A percentile compares a stretch with the other conserved stretches of the same genome.
These are phyloP conservation scores for Ascochyta clinopodiicola DNA, from an alignment of 2,329 filamentous ascomycete species.

Conservation along the genomic window DNA sequence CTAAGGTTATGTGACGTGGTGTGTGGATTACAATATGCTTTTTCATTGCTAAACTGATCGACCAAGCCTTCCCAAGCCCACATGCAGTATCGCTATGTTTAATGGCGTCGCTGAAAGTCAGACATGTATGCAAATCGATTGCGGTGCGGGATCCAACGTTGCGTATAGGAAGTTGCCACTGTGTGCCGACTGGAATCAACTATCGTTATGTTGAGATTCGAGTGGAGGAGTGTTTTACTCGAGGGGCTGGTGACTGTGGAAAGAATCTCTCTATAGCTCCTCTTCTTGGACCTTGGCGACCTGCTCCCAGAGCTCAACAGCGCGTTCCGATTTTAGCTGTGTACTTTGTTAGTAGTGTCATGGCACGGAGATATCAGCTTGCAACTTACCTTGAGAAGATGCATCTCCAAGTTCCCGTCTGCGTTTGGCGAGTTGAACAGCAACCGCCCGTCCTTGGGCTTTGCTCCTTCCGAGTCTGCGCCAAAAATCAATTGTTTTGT, in stretches of 20 bases:
- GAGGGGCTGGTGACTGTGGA: background rate
- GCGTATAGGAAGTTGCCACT: background rate
- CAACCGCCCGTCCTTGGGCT: constrained; percentile 74
- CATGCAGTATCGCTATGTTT: constrained; percentile 3
- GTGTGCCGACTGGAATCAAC: background rate
- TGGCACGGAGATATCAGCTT: background rate
- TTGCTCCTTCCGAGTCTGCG: constrained; percentile 66
- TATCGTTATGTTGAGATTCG: background rate
- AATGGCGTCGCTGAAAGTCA: background rate
- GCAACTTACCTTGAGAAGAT: constrained; percentile 63
- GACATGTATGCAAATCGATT: constrained; percentile 5
- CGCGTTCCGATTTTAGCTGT: constrained; percentile 32
- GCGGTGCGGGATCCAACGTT: background rate
- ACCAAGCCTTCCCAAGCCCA: background rate
- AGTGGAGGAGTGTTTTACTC: background rate
- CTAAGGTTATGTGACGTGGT: too few relatives aligned
- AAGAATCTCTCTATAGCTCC: constrained; percentile 29
- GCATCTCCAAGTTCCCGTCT: constrained; percentile 59
- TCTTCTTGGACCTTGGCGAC: constrained; percentile 30
- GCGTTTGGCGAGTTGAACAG: constrained; percentile 65
- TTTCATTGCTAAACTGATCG: background rate
- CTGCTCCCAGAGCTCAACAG: constrained; percentile 34
- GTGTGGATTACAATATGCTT: constrained; percentile 1
- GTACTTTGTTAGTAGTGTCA: constrained; percentile 10
- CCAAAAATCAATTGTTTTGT: constrained; percentile 81